Evolutionary conservation across 768 basidiomycete species (phyloP), one percentile per base, ranked within the genome.

Genomic region (Paxillus ammoniavirescens): DNA sequence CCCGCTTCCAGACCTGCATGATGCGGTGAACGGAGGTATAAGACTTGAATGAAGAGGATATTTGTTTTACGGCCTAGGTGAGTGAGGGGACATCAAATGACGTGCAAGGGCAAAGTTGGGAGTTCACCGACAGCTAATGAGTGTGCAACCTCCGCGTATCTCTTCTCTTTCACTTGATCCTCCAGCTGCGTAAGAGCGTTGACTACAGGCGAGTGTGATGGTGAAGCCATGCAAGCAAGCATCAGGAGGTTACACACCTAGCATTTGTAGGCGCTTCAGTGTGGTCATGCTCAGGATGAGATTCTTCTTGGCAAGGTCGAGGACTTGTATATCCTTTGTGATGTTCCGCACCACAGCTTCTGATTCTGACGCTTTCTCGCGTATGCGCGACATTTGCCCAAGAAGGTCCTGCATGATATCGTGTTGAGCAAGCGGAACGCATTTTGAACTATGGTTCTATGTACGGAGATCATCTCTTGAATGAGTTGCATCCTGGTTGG

Each of bases 311-410:
- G 93, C 94, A 35, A 90, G 74, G 68, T 98, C 97, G 31, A 99
- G 78, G 5, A 89, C 82, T 67, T 98, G 95, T 45, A 99, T 98
- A 70, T 99, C 97, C 59, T 91, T 89, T 2, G 97, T 99, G 59
- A 98, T 97, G 61, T 92, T 86, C 49, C 89, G 81, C 23, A 98
- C 97, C 45, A 98, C 92, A 2, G 93, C 93, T 63, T 98, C 97
- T 3, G 93, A 94, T 67, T 99, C 97, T 1, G 93, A 91, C 0
- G 96, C 94, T 66, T 98, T 98, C 72, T 98, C 94, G 42, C 93
- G 83, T 59, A 98, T 97, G 52, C 89, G 88, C 36, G 89, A 94
- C 84, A 98, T 96, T 74, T 98, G 96, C 26, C 89, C 86, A 45
- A 98, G 80, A 14, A 98, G 78, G 65, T 97, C 94, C 95, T 98